Percentiles rank a stretch among this genome's conserved stretches.
Conservation (phyloP, 2,329 filamentous ascomycete genomes). For the Curvularia sp. region DNA sequence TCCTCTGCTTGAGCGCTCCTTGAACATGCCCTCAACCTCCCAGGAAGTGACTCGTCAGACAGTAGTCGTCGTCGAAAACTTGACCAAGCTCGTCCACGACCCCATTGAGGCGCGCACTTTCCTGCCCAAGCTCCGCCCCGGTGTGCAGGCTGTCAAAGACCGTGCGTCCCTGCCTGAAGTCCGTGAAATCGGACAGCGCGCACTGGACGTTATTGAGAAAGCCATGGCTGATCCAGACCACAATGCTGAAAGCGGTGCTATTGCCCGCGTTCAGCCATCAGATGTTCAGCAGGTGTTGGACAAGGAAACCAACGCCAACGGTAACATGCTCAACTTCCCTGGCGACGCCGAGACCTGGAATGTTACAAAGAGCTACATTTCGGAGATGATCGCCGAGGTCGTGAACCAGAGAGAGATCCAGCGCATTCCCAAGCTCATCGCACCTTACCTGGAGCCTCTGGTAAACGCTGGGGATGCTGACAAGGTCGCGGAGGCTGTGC, state of each 20-base stretch:
- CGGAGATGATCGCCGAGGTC: conserved; percentile 85
- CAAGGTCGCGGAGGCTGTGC: conserved; percentile 74
- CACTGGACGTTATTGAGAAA: conserved; percentile 86
- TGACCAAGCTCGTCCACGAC: conserved; percentile 97
- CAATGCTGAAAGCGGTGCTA: conserved; percentile 61
- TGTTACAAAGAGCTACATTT: conserved; percentile 74
- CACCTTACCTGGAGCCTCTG: conserved; percentile 77
- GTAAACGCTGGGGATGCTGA: conserved; percentile 69
- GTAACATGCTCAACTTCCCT: conserved; percentile 66
- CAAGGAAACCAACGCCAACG: conserved; percentile 74
- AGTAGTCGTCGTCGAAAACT: conserved; percentile 94
- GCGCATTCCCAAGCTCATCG: conserved; percentile 73
- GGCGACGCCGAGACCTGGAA: conserved; percentile 70
- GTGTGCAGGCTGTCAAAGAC: conserved; percentile 87
- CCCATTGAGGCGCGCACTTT: conserved; percentile 94
- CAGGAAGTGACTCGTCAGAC: conserved; percentile 97
- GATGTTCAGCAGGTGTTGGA: conserved; percentile 80
- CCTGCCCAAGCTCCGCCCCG: conserved; percentile 90
- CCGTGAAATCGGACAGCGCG: conserved; percentile 83
- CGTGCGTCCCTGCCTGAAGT: conserved; percentile 94
- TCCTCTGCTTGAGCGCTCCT: conserved; percentile 88
- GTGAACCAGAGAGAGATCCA: conserved; percentile 81
- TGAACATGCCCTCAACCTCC: conserved; percentile 88
- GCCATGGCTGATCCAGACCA: conserved; percentile 74
- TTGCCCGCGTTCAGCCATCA: conserved; percentile 72